Conservation (phyloP, 495 filamentous ascomycete species). For the Penicillium fimorum region DNA sequence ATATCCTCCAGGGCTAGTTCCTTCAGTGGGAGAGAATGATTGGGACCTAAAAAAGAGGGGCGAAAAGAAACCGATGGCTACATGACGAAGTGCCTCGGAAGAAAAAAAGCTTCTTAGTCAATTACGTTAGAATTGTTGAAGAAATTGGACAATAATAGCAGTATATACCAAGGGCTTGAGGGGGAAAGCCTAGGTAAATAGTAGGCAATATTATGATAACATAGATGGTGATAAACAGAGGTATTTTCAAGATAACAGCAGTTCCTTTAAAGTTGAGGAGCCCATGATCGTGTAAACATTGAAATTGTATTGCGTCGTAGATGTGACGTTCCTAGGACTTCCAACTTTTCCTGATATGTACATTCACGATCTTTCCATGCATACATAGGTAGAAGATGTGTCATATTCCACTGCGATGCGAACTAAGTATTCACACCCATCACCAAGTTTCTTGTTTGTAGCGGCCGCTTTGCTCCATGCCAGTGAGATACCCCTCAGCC, state of each 20-base stretch:
- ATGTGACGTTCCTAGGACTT: neutral
- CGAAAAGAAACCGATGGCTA: neutral
- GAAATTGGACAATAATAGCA: neutral
- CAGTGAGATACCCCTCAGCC: conserved; percentile 57
- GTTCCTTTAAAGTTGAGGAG: neutral
- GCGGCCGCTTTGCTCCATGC: conserved; percentile 65
- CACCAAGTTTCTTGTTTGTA: conserved; percentile 83
- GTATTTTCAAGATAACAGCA: neutral
- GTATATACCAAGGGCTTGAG: neutral
- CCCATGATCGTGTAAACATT: neutral
- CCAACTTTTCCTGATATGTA: neutral
- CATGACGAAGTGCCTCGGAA: conserved; percentile 12
- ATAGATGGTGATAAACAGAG: neutral
- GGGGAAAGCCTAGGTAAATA: neutral
- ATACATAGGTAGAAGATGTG: neutral
- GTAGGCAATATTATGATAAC: neutral
- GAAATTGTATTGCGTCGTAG: neutral
- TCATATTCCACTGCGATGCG: neutral
- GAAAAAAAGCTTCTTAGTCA: conserved; percentile 25
- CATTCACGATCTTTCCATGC: neutral
- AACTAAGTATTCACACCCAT: neutral
- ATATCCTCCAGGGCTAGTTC: neutral
- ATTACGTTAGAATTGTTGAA: conserved; percentile 17
- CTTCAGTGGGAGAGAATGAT: neutral
- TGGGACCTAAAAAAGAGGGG: neutral